These are phyloP conservation scores for Grosmannia clavigera DNA, from an alignment of 2,329 filamentous ascomycete genomes.

Conservation along the genomic window DNA sequence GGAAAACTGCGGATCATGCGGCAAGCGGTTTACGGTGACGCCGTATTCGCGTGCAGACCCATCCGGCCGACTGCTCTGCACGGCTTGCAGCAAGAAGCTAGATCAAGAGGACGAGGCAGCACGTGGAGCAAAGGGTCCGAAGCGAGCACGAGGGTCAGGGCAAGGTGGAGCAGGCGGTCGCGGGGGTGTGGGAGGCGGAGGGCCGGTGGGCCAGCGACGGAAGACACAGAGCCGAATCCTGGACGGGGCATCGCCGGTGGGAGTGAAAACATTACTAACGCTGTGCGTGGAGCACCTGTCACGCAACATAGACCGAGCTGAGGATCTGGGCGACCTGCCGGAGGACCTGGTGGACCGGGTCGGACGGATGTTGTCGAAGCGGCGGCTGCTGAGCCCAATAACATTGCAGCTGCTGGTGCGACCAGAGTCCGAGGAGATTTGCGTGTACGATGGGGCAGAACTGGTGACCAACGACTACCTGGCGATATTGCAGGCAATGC, in stretches of 20 bases:
- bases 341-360: constrained; percentile 44
- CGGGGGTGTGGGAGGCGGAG: constrained; percentile 29
- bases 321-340: constrained; percentile 49
- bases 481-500: constrained; percentile 65
- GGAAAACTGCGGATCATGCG: constrained; percentile 75
- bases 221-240: constrained; percentile 74
- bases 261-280: constrained; percentile 55
- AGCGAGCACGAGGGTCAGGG: constrained; percentile 24
- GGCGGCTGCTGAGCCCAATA: constrained; percentile 38
- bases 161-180: constrained; percentile 22
- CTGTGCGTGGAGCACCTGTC: constrained; percentile 51
- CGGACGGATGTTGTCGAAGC: constrained; percentile 47
- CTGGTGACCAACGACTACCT: constrained; percentile 66
- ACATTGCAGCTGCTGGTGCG: constrained; percentile 47
- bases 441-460: constrained; percentile 47
- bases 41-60: constrained; percentile 74
- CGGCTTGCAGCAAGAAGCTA: constrained; percentile 64
- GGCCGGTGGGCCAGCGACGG: constrained; percentile 48
- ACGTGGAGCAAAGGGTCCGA: constrained; percentile 36
- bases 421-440: constrained; percentile 35
- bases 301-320: constrained; percentile 49
- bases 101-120: constrained; percentile 44
- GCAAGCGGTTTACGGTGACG: constrained; percentile 85
- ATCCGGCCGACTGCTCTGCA: constrained; percentile 66
- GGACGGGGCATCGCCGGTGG: constrained; percentile 56